phyloP scores from a whole-genome alignment of 148 eudicot genomes.

The Dysphania ambrosioides region DNA sequence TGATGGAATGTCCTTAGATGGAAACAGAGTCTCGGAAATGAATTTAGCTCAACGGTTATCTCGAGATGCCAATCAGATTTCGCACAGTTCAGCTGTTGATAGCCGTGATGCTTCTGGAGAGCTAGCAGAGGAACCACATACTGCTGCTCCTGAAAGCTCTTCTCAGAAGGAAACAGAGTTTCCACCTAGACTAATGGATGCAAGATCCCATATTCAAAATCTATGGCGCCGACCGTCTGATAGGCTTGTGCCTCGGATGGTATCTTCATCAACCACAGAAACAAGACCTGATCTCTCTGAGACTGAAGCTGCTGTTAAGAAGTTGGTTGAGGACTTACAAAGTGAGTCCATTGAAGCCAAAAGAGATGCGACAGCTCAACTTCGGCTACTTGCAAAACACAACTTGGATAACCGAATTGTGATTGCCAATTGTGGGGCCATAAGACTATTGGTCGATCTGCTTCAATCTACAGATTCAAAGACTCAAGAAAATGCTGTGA shows the following conservation, averaged over 20 bases:
- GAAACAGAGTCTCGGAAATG: conserved; percentile 34
- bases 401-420: conserved; percentile 85
- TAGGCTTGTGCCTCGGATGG: conserved; percentile 55
- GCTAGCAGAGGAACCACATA: conserved; percentile 40
- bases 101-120: conserved; percentile 71
- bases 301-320: conserved; percentile 59
- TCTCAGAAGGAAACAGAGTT: conserved; percentile 46
- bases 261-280: conserved; percentile 58
- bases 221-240: conserved; percentile 65
- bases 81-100: conserved; percentile 38
- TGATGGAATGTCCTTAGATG: conserved; percentile 37
- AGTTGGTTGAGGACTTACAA: conserved; percentile 54
- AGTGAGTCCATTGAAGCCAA: conserved; percentile 50
- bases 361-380: conserved; percentile 56
- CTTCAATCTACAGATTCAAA: conserved; percentile 55
- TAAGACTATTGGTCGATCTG: conserved; percentile 53
- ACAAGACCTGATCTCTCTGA: conserved; percentile 64
- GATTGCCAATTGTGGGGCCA: conserved; percentile 77
- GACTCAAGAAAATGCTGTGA: conserved; percentile 74
- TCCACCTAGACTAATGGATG: conserved; percentile 42
- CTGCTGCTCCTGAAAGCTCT: conserved; percentile 29
- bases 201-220: conserved; percentile 50
- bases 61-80: conserved; percentile 41
- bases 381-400: conserved; percentile 75
- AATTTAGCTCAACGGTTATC: conserved; percentile 40